Percentiles rank a stretch among this genome's conserved stretches.
Evolutionary conservation across 306 rosid species (phyloP).

Genomic region (Quercus mongolica): DNA sequence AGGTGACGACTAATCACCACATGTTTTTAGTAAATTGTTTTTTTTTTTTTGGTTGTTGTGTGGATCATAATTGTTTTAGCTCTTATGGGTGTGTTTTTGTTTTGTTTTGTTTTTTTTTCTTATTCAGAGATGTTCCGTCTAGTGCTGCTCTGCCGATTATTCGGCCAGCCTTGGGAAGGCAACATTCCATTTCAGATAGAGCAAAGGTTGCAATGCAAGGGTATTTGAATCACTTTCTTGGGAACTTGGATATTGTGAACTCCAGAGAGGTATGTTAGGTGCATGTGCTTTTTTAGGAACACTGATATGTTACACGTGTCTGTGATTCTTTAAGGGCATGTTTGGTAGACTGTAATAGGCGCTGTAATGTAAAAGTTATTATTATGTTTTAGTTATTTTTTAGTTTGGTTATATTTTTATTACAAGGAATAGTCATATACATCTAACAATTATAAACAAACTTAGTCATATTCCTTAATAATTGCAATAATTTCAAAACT

Average conservation of each 20-base stretch:
- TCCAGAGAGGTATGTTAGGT: constrained; percentile 81
- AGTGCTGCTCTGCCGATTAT: constrained; percentile 95
- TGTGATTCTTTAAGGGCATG: not conserved
- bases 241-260: constrained; percentile 87
- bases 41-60: not conserved
- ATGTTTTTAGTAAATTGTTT: not conserved
- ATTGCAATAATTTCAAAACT: too few species aligned
- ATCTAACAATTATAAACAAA: too few species aligned
- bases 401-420: too few species aligned
- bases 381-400: too few species aligned
- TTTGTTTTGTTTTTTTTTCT: not conserved
- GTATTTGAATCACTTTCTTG: constrained; percentile 92
- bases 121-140: constrained; percentile 94
- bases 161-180: constrained; percentile 93
- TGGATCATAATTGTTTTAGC: constrained; percentile 18
- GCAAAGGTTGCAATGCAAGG: constrained; percentile 97
- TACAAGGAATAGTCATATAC: too few species aligned
- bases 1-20: constrained; percentile 42
- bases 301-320: not conserved
- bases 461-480: too few species aligned
- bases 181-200: constrained; percentile 86
- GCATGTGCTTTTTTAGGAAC: constrained; percentile 18
- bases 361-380: too few species aligned
- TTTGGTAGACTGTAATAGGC: too few species aligned
- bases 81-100: constrained; percentile 25